Percentiles rank a stretch among this genome's conserved stretches.
Conservation (phyloP, 306 rosid species). For the Cucumis melo region DNA sequence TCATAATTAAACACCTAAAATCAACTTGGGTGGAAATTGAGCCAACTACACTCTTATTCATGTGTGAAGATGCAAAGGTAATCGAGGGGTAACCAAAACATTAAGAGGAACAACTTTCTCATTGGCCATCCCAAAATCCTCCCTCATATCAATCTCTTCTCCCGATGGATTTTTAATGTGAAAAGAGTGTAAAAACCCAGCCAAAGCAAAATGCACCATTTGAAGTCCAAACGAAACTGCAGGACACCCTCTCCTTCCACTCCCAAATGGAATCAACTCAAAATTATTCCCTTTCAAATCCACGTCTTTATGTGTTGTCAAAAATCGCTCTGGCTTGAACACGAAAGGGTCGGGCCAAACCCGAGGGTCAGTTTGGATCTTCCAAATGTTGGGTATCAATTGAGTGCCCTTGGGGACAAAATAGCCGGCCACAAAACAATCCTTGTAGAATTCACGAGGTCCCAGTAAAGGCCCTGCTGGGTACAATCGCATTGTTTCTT, state of each 20-base stretch:
- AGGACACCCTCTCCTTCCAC: slow-evolving; percentile 33
- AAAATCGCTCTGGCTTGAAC: slow-evolving; percentile 30
- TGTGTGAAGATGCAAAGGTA: neutral
- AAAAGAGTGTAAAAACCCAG: slow-evolving; percentile 4
- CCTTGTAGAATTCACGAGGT: slow-evolving; percentile 23
- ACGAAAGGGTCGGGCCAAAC: slow-evolving; percentile 10
- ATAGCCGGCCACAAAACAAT: slow-evolving; percentile 34
- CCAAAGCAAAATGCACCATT: slow-evolving; percentile 2
- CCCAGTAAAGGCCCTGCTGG: slow-evolving; percentile 26
- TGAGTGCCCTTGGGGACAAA: slow-evolving; percentile 26
- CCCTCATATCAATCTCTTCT: neutral
- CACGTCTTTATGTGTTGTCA: slow-evolving; percentile 6
- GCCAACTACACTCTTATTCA: neutral
- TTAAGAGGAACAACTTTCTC: neutral
- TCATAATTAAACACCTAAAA: neutral
- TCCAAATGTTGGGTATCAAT: slow-evolving; percentile 23
- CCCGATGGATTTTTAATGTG: neutral
- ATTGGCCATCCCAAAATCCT: neutral
- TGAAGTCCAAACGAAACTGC: slow-evolving; percentile 10
- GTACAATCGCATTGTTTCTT: slow-evolving; percentile 39
- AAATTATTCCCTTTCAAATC: slow-evolving; percentile 17
- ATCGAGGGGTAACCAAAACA: neutral
- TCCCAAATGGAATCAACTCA: slow-evolving; percentile 24
- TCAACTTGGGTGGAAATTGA: neutral
- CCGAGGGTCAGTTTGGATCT: slow-evolving; percentile 24